Evolutionary conservation across 2,329 filamentous ascomycete genomes (phyloP).

Genomic region (Ambrosiella cleistominuta): DNA sequence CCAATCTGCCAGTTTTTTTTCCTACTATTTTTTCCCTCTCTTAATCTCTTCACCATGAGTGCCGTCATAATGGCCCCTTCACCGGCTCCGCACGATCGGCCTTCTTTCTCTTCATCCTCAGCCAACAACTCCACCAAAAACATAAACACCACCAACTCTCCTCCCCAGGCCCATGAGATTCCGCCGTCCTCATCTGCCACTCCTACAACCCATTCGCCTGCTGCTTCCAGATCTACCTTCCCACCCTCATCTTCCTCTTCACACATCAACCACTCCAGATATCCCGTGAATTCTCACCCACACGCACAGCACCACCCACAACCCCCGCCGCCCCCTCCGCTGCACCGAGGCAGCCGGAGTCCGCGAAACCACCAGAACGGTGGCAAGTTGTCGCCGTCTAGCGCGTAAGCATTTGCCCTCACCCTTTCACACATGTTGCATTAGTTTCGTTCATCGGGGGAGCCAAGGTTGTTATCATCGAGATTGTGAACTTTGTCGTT

Average conservation of each 20-base stretch:
- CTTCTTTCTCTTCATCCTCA: conserved; percentile 25
- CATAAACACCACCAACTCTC: conserved; percentile 5
- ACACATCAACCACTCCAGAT: conserved; percentile 14
- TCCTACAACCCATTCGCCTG: conserved; percentile 26
- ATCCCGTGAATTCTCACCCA: background rate
- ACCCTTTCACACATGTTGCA: background rate
- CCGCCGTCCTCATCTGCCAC: conserved; percentile 15
- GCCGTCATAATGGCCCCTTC: conserved; percentile 52
- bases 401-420: conserved; percentile 33
- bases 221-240: conserved; percentile 32
- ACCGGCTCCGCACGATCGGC: conserved; percentile 47
- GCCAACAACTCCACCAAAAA: conserved; percentile 10
- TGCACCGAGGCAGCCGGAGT: conserved; percentile 14
- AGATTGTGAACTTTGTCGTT: no score
- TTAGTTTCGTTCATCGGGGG: no score
- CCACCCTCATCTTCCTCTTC: conserved; percentile 31
- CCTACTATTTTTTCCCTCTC: background rate
- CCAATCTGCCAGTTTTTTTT: background rate
- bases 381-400: conserved; percentile 39
- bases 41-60: conserved; percentile 35
- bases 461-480: no score
- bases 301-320: conserved; percentile 1
- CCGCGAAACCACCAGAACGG: conserved; percentile 17
- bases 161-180: conserved; percentile 23
- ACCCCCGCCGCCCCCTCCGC: conserved; percentile 1